Conservation (phyloP, 495 filamentous ascomycete species). For the Penicillium roqueforti region DNA sequence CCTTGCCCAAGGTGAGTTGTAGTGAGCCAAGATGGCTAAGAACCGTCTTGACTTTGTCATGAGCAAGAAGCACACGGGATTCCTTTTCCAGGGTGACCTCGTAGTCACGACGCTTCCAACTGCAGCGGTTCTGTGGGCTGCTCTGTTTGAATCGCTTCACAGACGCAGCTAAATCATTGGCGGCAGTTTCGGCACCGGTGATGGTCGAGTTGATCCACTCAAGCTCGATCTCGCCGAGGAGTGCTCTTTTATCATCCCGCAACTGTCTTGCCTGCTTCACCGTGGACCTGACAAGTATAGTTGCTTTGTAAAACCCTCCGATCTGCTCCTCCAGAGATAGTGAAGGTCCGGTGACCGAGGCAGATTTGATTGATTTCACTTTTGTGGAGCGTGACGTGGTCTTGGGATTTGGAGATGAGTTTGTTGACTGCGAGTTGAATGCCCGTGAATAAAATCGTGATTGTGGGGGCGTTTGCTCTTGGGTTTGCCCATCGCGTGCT, state of each 20-base stretch:
- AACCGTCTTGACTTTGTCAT: not conserved
- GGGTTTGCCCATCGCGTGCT: not conserved
- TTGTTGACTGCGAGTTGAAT: not conserved
- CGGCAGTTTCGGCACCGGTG: not conserved
- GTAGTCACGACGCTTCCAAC: not conserved
- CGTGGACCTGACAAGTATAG: not conserved
- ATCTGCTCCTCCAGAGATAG: not conserved
- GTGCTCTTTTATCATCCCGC: not conserved
- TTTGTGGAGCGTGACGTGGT: not conserved
- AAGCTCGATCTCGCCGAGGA: constrained; percentile 2
- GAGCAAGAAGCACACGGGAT: not conserved
- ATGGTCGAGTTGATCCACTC: constrained; percentile 8
- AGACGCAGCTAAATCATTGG: not conserved
- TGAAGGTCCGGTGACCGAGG: not conserved
- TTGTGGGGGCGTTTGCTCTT: not conserved
- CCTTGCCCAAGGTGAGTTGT: not conserved
- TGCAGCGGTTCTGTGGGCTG: not conserved
- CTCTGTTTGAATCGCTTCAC: not conserved
- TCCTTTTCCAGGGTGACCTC: not conserved
- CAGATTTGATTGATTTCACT: not conserved
- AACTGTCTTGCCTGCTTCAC: not conserved
- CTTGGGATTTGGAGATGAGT: not conserved
- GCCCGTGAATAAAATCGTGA: not conserved
- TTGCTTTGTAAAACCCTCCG: not conserved
- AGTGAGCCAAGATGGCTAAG: constrained; percentile 1